phyloP scores from a whole-genome alignment of 2,329 filamentous ascomycete genomes.

The Lecanosticta acicola region DNA sequence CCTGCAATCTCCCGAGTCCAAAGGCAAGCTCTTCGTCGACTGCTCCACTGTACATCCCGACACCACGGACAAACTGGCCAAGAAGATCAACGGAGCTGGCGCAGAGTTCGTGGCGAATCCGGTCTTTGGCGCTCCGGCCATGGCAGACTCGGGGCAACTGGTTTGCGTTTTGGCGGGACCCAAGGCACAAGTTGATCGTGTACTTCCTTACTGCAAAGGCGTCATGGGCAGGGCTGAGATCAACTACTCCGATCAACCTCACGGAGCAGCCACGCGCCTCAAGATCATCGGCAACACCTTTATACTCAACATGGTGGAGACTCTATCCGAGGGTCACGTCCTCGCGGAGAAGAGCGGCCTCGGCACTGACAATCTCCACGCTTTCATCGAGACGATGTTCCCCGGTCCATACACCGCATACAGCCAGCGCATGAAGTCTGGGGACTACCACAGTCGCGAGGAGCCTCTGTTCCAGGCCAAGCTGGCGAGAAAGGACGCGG shows the following conservation, averaged over 20 bases:
- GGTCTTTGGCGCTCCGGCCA: slow-evolving; percentile 66
- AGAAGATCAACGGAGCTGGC: slow-evolving; percentile 53
- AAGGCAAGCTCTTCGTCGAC: slow-evolving; percentile 79
- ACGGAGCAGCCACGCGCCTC: slow-evolving; percentile 62
- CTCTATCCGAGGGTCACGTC: slow-evolving; percentile 70
- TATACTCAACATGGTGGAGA: slow-evolving; percentile 74
- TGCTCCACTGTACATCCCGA: slow-evolving; percentile 85
- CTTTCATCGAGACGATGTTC: slow-evolving; percentile 68
- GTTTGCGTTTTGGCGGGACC: slow-evolving; percentile 69
- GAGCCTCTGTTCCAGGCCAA: slow-evolving; percentile 79
- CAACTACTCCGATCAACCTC: slow-evolving; percentile 63
- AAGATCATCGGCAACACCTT: slow-evolving; percentile 87
- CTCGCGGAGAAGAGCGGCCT: slow-evolving; percentile 76
- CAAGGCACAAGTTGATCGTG: slow-evolving; percentile 53
- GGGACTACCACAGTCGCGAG: slow-evolving; percentile 70
- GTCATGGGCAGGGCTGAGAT: slow-evolving; percentile 66
- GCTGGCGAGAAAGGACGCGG: slow-evolving; percentile 73
- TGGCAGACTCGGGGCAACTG: slow-evolving; percentile 65
- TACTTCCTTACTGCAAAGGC: slow-evolving; percentile 65
- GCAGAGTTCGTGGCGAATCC: slow-evolving; percentile 70
- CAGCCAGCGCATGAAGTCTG: slow-evolving; percentile 64
- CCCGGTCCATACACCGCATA: slow-evolving; percentile 72
- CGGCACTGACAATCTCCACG: slow-evolving; percentile 62
- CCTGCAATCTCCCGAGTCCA: slow-evolving; percentile 52
- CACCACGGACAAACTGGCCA: slow-evolving; percentile 62